phyloP scores from a whole-genome alignment of 139 green algal genomes.

The Desmodesmus armatus region DNA sequence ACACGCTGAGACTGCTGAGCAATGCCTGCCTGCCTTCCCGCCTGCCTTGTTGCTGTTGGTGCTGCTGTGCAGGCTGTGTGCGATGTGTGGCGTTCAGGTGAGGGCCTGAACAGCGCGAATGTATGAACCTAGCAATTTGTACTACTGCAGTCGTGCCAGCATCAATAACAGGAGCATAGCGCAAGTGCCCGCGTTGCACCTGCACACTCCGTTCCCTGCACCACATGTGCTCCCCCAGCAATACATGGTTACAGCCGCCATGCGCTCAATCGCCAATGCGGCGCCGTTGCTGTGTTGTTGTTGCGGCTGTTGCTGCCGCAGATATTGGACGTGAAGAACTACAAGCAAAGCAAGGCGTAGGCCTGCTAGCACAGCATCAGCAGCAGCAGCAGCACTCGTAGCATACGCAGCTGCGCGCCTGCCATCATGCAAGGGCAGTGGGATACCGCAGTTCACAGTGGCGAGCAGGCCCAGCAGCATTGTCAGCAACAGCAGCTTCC shows the following conservation, averaged over 20 bases:
- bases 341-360: conserved; percentile 62
- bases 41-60: neutral
- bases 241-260: too few species aligned
- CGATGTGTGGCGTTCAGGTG: conserved; percentile 81
- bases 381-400: neutral
- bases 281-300: too few species aligned
- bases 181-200: too few species aligned
- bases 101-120: too few species aligned
- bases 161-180: too few species aligned
- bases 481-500: neutral
- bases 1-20: too few species aligned
- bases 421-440: neutral
- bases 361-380: neutral
- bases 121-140: too few species aligned
- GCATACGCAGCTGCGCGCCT: neutral
- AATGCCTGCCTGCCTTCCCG: neutral
- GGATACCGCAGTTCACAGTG: neutral
- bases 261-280: too few species aligned
- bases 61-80: conserved; percentile 66
- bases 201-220: too few species aligned
- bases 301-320: too few species aligned
- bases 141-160: too few species aligned
- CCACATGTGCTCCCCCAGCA: too few species aligned
- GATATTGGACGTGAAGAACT: conserved; percentile 70
- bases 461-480: neutral